Base-by-base conservation (phyloP, 352 stramenopile species). In the Stramenopiles sp. region DNA sequence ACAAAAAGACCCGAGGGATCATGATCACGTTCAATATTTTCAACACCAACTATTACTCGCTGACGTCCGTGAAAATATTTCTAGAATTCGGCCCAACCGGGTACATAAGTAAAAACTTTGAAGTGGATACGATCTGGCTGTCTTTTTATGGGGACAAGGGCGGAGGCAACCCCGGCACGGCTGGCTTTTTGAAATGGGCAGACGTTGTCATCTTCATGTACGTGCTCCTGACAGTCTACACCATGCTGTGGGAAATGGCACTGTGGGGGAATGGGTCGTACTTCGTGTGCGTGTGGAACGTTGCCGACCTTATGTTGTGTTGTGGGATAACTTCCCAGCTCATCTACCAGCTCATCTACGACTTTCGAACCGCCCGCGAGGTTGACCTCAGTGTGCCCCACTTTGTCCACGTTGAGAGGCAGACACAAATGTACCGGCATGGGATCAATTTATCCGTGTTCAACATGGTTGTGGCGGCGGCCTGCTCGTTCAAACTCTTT, bases 1-100 rank as follows among this genome's bases (percentile, higher is more conserved):
- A n/a, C n/a, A n/a, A n/a, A n/a, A n/a, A n/a, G n/a, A 71, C 53
- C 12, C 33, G 53, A 6, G 53, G 31, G 1, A 31, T 71, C 35
- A 35, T 35, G 31, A 71, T 71, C 53, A 71, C 2, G 4, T 71
- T 71, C 12, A 71, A 71, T 6, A 35, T 71, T 4, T 71, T 71
- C 4, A 71, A 71, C 12, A 71, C 53, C 2, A 71, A 71, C 35
- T 71, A 71, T 6, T 71, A 71, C 35, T 71, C 2, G 31, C 6
- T 71, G 33, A 35, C 53, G 6, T 2, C 53, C 2, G 53, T 71
- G 6, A 71, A 71, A 71, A 71, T 71, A 6, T 71, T 71, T 4
- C 35, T 71, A 35, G 53, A 71, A 71, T 71, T 71, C 12, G 6
- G 31, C 33, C 53, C 53, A 6, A 2, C 53, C 35, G 53, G 53